Base-by-base conservation (phyloP, 1,284 basidiomycete species). In the Trichosporon coremiiforme region DNA sequence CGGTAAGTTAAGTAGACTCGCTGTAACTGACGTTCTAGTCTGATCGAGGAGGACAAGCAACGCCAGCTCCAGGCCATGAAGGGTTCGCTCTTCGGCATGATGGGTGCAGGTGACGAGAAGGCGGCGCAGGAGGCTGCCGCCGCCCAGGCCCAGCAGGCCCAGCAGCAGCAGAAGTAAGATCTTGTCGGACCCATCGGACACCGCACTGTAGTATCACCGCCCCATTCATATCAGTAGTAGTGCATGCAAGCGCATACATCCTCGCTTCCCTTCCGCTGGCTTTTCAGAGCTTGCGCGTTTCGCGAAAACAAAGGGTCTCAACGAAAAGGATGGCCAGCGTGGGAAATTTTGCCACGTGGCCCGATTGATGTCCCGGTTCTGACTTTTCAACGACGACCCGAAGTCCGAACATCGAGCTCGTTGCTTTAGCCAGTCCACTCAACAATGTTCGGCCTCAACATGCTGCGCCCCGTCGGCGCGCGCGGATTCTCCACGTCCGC, bases 11-110 rank as follows among this genome's bases (percentile, higher is more conserved):
- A 6, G 33, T 6, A 35, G 6, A 10, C 4, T n/a, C 22, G 2
- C 17, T 10, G 15, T 25, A 10, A 20, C 53, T 60, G 31, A 69
- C 68, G 62, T 73, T 8, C 77, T 73, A 84, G 85, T 73, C 78
- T 86, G 78, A 86, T 87, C 70, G 86, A 87, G 77, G 87, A 87
- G 71, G 94, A 98, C 77, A 90, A 90, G 80, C 88, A 93, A 79
- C 88, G 89, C 66, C 89, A 92, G 86, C 85, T 89, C 77, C 86
- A 86, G 68, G 87, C 88, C 78, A 80, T 79, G 78, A 87, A 80
- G 73, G 87, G 86, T 0, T 85, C 83, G 5, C 68, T 88, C 41
- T 82, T 86, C 68, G 83, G 85, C 33, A 79, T 84, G 62, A 72
- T 87, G 36, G 78, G 81, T 41, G 80, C 79, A 17, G 75, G 74